Conservation (phyloP, 2,329 filamentous ascomycete species). For the Cadophora sp. region DNA sequence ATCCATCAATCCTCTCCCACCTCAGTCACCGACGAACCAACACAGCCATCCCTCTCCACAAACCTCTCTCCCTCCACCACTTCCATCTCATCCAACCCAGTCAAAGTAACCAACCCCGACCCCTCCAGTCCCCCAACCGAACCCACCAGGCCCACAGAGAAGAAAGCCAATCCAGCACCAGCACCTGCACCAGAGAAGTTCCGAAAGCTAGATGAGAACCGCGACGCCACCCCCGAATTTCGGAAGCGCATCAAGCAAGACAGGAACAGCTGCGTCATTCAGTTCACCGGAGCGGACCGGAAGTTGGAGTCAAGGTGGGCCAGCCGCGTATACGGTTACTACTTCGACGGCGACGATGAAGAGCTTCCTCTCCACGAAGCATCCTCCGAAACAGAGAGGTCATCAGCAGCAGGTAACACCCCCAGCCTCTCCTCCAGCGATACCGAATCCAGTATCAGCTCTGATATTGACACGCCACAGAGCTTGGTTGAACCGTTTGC, state of each 20-base stretch:
- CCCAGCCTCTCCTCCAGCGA: background rate
- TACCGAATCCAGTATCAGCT: background rate
- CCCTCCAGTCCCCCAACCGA: background rate
- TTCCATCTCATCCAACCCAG: background rate
- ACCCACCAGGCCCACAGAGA: background rate
- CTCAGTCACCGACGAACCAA: background rate
- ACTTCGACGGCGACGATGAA: background rate
- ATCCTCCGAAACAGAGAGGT: background rate
- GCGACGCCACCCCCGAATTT: background rate
- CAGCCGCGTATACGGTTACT: background rate
- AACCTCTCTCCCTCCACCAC: background rate
- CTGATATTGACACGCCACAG: background rate
- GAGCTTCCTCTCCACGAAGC: background rate
- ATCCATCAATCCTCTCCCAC: background rate
- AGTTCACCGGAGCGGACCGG: background rate
- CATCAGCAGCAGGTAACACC: constrained; percentile 6
- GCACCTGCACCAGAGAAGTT: background rate
- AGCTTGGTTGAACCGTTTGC: background rate
- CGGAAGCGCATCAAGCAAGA: background rate
- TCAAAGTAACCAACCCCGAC: background rate
- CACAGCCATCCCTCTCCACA: background rate
- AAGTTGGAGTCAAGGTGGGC: background rate
- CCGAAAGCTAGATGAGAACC: background rate
- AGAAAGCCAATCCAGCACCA: background rate
- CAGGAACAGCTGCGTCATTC: background rate